Conservation (phyloP, 371 early-diverging fungal species). For the Gilbertella persicaria region DNA sequence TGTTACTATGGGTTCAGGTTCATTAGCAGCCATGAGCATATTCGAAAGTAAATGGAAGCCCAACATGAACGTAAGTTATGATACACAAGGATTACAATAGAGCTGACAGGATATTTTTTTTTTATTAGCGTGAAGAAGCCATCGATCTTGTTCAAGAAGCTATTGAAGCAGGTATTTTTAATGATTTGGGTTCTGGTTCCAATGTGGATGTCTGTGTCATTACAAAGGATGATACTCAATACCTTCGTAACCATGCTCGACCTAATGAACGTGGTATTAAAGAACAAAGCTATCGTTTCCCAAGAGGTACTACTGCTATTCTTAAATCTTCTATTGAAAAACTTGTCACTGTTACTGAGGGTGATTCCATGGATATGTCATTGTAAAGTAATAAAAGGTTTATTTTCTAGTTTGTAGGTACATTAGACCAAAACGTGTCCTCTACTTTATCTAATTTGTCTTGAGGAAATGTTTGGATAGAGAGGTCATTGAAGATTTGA, state of each 20-base stretch:
- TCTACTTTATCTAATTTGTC: conserved; percentile 9
- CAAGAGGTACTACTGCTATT: conserved; percentile 51
- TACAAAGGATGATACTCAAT: conserved; percentile 79
- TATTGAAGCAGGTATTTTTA: conserved; percentile 98
- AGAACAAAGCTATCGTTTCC: conserved; percentile 76
- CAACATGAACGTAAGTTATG: conserved; percentile 72
- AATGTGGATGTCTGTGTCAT: conserved; percentile 98
- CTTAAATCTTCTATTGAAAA: conserved; percentile 47
- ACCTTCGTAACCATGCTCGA: conserved; percentile 80
- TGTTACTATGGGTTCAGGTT: conserved; percentile 98
- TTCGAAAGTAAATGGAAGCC: conserved; percentile 92
- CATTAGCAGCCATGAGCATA: conserved; percentile 96
- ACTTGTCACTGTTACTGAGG: conserved; percentile 41
- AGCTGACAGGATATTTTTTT: too few species aligned
- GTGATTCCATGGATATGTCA: conserved; percentile 57
- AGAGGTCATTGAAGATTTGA: conserved; percentile 57
- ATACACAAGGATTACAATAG: too few species aligned
- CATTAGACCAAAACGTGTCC: conserved; percentile 10
- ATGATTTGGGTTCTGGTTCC: conserved; percentile 99
- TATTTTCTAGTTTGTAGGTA: neutral
- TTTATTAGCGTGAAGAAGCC: conserved; percentile 85
- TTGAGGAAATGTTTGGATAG: conserved; percentile 40
- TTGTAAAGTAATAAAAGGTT: conserved; percentile 21
- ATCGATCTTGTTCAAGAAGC: conserved; percentile 93
- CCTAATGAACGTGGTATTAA: conserved; percentile 91